A percentile compares a stretch with the other conserved stretches of the same genome.
These are phyloP conservation scores for Solanum dulcamara DNA, from an alignment of 257 asterid genomes.

Conservation along the genomic window DNA sequence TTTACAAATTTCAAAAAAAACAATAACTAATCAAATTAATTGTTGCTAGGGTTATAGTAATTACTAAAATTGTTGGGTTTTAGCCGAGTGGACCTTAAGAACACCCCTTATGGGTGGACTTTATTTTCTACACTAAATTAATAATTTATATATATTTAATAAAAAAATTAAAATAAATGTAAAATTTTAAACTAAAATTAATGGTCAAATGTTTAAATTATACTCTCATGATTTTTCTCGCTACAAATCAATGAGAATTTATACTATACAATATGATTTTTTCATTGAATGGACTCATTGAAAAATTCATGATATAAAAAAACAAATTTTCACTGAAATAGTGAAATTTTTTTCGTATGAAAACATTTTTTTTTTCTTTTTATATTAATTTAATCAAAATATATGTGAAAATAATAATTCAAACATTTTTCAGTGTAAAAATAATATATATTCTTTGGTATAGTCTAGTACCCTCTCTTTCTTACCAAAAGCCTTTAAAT, in stretches of 20 bases:
- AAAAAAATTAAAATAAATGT: no score
- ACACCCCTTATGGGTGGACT: neutral
- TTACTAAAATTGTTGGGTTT: neutral
- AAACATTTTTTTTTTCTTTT: neutral
- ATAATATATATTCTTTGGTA: neutral
- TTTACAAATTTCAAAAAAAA: neutral
- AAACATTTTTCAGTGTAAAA: neutral
- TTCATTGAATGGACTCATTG: neutral
- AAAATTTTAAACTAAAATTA: no score
- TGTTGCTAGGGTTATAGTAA: neutral
- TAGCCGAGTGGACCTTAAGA: neutral
- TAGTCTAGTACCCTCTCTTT: neutral
- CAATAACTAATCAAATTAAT: neutral
- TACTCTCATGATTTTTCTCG: neutral
- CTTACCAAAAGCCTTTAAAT: neutral
- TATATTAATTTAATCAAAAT: neutral
- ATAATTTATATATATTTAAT: no score
- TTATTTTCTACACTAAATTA: neutral
- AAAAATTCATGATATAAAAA: neutral
- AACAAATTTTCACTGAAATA: no score
- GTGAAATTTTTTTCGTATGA: neutral
- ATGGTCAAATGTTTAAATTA: no score
- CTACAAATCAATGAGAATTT: neutral
- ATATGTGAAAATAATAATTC: neutral
- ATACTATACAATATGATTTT: neutral